These are phyloP conservation scores for Colletotrichum salicis DNA, from an alignment of 2,329 filamentous ascomycete genomes.

Conservation along the genomic window DNA sequence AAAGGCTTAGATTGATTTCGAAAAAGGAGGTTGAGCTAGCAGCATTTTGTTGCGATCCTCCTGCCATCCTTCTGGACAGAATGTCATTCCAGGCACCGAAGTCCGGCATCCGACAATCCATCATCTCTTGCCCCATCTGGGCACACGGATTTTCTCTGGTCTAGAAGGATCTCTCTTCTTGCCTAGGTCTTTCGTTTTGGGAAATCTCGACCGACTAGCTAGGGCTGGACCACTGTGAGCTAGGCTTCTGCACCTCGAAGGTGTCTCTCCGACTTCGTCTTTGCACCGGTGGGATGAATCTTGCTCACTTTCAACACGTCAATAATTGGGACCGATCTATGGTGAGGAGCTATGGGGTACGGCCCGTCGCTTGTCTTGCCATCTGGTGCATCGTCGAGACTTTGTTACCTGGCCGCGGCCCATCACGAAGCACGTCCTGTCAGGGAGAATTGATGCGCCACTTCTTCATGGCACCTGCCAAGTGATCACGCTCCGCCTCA, in stretches of 20 bases:
- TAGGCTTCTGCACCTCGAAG: background rate
- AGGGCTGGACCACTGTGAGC: background rate
- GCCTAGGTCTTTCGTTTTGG: background rate
- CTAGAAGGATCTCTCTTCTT: background rate
- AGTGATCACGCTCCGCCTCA: background rate
- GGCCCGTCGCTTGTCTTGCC: background rate
- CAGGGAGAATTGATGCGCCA: background rate
- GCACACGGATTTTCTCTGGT: background rate
- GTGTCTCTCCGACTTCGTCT: background rate
- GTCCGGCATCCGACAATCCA: background rate
- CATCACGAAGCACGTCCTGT: background rate
- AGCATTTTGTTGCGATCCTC: background rate
- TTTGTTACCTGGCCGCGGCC: no score
- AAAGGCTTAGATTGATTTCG: background rate
- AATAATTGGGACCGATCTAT: background rate
- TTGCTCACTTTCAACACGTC: background rate
- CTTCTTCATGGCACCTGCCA: background rate
- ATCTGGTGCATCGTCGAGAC: background rate
- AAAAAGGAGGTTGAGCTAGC: background rate
- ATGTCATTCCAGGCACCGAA: background rate
- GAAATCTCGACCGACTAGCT: background rate
- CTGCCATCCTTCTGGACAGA: background rate
- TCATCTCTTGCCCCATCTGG: background rate
- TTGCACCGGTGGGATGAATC: background rate
- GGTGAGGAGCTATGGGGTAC: background rate